These are phyloP conservation scores for Amaranthus cruentus DNA, from an alignment of 148 eudicot genomes.

Conservation along the genomic window DNA sequence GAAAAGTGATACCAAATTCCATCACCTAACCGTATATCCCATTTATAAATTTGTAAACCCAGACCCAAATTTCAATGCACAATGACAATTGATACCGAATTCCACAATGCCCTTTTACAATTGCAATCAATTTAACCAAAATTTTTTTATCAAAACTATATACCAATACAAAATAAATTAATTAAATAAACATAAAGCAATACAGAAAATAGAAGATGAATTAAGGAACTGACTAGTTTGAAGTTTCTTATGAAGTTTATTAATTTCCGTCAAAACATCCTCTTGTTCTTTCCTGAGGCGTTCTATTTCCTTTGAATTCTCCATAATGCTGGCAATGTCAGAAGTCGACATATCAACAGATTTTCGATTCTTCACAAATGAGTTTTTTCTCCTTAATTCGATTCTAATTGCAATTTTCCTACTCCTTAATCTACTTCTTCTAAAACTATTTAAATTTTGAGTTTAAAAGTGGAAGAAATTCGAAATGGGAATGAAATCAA, in stretches of 20 bases:
- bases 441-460: too few species aligned
- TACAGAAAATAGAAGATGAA: neutral
- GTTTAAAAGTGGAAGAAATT: too few species aligned
- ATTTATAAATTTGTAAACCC: too few species aligned
- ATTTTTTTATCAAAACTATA: neutral
- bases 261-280: constrained; percentile 62
- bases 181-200: neutral
- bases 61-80: neutral
- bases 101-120: too few species aligned
- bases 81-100: neutral
- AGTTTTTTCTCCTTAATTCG: too few species aligned
- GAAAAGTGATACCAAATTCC: too few species aligned
- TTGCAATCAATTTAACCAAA: neutral
- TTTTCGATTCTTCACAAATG: too few species aligned
- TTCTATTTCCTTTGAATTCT: constrained; percentile 69
- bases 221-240: constrained; percentile 48
- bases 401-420: too few species aligned
- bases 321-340: constrained; percentile 53
- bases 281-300: constrained; percentile 73
- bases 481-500: too few species aligned
- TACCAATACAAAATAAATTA: neutral
- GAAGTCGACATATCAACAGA: constrained; percentile 40
- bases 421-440: too few species aligned
- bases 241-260: constrained; percentile 83
- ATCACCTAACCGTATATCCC: too few species aligned